phyloP scores from a whole-genome alignment of 2,329 filamentous ascomycete species.

The Epichloe festucae region DNA sequence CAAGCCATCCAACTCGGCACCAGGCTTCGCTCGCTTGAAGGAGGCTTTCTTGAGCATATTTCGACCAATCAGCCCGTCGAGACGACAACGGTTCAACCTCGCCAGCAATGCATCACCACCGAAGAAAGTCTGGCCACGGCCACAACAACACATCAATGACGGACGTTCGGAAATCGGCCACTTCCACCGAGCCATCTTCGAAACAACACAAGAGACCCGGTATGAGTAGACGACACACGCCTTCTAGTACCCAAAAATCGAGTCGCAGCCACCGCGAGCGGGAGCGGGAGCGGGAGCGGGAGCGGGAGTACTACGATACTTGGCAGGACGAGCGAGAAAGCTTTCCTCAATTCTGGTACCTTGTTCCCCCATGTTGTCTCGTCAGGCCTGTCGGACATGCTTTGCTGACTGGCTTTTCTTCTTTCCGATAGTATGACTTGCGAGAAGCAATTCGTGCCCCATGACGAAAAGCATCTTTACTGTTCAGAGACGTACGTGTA shows the following conservation, averaged over 20 bases:
- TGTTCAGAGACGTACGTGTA: slow-evolving; percentile 48
- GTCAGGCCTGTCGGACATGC: not conserved
- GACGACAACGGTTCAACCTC: slow-evolving; percentile 1
- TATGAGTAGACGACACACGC: slow-evolving; percentile 31
- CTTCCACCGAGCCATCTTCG: slow-evolving; percentile 28
- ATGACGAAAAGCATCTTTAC: slow-evolving; percentile 45
- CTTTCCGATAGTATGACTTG: slow-evolving; percentile 43
- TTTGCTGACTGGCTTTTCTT: not conserved
- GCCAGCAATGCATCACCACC: slow-evolving; percentile 39
- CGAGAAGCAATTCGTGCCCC: slow-evolving; percentile 51
- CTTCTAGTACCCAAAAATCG: slow-evolving; percentile 29
- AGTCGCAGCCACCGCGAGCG: slow-evolving; percentile 38
- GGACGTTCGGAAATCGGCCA: slow-evolving; percentile 39
- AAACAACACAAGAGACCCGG: slow-evolving; percentile 35
- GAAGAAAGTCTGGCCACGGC: slow-evolving; percentile 42
- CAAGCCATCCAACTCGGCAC: not conserved
- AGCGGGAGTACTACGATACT: slow-evolving; percentile 25
- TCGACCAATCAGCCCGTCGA: slow-evolving; percentile 3
- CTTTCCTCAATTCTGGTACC: slow-evolving; percentile 54
- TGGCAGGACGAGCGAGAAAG: slow-evolving; percentile 48
- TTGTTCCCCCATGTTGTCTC: slow-evolving; percentile 7
- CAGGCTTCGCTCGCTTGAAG: not conserved
- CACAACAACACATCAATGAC: slow-evolving; percentile 40
- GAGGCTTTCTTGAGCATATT: not conserved
- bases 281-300: slow-evolving; percentile 36